Evolutionary conservation across 2,329 filamentous ascomycete species (phyloP).

Genomic region (Colletotrichum melonis): DNA sequence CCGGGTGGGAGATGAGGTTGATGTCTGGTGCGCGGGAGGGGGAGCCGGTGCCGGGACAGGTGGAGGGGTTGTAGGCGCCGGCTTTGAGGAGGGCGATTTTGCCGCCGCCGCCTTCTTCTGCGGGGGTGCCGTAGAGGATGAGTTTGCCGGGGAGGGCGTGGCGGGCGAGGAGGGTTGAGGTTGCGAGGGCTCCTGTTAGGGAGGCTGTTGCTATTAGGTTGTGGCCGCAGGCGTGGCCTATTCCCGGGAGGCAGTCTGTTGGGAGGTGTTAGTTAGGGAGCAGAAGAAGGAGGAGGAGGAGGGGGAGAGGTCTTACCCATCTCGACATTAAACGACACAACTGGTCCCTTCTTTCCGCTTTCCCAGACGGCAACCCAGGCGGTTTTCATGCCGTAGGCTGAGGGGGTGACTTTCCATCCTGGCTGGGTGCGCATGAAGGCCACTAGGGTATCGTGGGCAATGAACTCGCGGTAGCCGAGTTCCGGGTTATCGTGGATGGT

Average conservation of each 20-base stretch:
- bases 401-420: slow-evolving; percentile 62
- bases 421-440: slow-evolving; percentile 54
- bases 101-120: slow-evolving; percentile 58
- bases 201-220: slow-evolving; percentile 64
- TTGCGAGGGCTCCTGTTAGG: slow-evolving; percentile 57
- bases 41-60: slow-evolving; percentile 36
- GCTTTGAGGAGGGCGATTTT: slow-evolving; percentile 41
- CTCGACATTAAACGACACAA: slow-evolving; percentile 59
- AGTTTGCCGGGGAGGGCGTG: slow-evolving; percentile 55
- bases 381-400: slow-evolving; percentile 62
- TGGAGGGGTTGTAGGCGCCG: slow-evolving; percentile 46
- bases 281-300: background rate
- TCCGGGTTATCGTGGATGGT: slow-evolving; percentile 43
- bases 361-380: slow-evolving; percentile 64
- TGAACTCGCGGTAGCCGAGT: slow-evolving; percentile 43
- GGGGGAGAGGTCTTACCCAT: slow-evolving; percentile 48
- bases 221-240: slow-evolving; percentile 66
- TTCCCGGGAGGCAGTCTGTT: slow-evolving; percentile 59
- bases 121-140: slow-evolving; percentile 63
- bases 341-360: slow-evolving; percentile 56
- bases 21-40: slow-evolving; percentile 53
- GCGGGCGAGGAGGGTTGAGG: slow-evolving; percentile 53
- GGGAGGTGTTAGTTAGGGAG: slow-evolving; percentile 28
- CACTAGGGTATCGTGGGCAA: slow-evolving; percentile 55
- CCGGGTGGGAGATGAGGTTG: slow-evolving; percentile 61